phyloP scores from a whole-genome alignment of 2,329 filamentous ascomycete species.

The Aspergillus sp. region DNA sequence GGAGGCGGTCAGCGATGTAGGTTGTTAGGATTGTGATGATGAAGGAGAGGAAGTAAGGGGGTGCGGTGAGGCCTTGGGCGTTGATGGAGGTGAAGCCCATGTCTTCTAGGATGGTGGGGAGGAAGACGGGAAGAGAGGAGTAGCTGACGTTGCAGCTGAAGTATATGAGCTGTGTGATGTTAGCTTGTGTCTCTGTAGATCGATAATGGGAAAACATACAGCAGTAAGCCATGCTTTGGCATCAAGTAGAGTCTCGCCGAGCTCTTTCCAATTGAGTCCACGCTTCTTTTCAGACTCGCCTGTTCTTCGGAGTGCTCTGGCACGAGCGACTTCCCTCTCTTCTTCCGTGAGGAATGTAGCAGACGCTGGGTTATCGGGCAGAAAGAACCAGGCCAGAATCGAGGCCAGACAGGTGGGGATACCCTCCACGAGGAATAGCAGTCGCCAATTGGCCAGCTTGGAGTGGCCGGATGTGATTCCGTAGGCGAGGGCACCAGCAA shows the following conservation, averaged over 20 bases:
- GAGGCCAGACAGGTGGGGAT: slow-evolving; percentile 55
- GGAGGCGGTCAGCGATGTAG: slow-evolving; percentile 60
- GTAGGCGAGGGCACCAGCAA: slow-evolving; percentile 66
- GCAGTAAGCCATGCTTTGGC: slow-evolving; percentile 46
- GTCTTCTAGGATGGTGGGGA: slow-evolving; percentile 57
- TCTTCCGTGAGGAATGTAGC: slow-evolving; percentile 53
- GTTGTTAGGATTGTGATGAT: slow-evolving; percentile 57
- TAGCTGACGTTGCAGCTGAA: slow-evolving; percentile 62
- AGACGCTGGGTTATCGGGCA: slow-evolving; percentile 50
- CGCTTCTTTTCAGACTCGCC: slow-evolving; percentile 41
- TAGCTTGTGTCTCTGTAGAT: neutral
- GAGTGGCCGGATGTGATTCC: slow-evolving; percentile 59
- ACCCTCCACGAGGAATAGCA: slow-evolving; percentile 63
- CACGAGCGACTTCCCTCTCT: slow-evolving; percentile 55
- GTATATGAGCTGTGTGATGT: slow-evolving; percentile 45
- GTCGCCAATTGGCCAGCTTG: slow-evolving; percentile 58
- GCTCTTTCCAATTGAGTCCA: slow-evolving; percentile 43
- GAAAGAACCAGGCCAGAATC: slow-evolving; percentile 50
- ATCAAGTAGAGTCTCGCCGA: slow-evolving; percentile 42
- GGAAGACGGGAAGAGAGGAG: slow-evolving; percentile 60
- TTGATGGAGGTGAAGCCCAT: slow-evolving; percentile 66
- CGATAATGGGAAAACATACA: slow-evolving; percentile 24
- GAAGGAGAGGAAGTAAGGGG: slow-evolving; percentile 66
- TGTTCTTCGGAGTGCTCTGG: slow-evolving; percentile 50
- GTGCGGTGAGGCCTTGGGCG: slow-evolving; percentile 68